These are phyloP conservation scores for Malbranchea zuffiana DNA, from an alignment of 2,329 filamentous ascomycete genomes.

Conservation along the genomic window DNA sequence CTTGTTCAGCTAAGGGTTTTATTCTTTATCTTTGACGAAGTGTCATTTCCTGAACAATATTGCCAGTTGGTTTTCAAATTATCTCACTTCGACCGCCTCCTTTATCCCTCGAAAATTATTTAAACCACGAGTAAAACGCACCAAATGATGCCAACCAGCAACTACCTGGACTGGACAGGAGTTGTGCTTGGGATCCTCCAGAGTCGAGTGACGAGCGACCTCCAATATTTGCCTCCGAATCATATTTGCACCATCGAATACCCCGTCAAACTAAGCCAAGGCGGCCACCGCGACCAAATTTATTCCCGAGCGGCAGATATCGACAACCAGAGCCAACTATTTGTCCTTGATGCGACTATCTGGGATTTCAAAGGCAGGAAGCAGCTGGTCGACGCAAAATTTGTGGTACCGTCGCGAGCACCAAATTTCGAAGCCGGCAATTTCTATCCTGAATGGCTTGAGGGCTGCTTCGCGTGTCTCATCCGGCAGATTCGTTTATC, in stretches of 20 bases:
- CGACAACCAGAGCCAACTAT: constrained; percentile 8
- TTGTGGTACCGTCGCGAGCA: constrained; percentile 11
- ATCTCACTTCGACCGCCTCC: too few species aligned
- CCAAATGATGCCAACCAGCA: constrained; percentile 3
- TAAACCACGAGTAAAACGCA: neutral
- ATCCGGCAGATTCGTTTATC: constrained; percentile 3
- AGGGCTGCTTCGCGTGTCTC: constrained; percentile 6
- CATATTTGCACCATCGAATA: constrained; percentile 9
- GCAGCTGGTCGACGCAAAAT: constrained; percentile 7
- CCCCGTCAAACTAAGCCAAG: constrained; percentile 8
- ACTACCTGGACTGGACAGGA: constrained; percentile 7
- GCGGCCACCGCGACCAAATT: constrained; percentile 2
- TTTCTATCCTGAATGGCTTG: constrained; percentile 8
- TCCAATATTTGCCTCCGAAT: constrained; percentile 9
- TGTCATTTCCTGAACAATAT: too few species aligned
- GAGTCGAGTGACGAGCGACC: constrained; percentile 3
- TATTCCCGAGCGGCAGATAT: constrained; percentile 5
- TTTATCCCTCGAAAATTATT: constrained; percentile 3
- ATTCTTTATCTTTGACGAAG: too few species aligned
- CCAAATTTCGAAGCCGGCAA: neutral
- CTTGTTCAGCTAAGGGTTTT: too few species aligned
- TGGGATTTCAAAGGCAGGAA: constrained; percentile 7
- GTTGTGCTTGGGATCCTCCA: constrained; percentile 8
- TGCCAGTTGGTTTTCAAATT: too few species aligned
- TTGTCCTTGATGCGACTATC: constrained; percentile 7